Conservation (phyloP, 2,329 filamentous ascomycete genomes). For the Chalara sp. region DNA sequence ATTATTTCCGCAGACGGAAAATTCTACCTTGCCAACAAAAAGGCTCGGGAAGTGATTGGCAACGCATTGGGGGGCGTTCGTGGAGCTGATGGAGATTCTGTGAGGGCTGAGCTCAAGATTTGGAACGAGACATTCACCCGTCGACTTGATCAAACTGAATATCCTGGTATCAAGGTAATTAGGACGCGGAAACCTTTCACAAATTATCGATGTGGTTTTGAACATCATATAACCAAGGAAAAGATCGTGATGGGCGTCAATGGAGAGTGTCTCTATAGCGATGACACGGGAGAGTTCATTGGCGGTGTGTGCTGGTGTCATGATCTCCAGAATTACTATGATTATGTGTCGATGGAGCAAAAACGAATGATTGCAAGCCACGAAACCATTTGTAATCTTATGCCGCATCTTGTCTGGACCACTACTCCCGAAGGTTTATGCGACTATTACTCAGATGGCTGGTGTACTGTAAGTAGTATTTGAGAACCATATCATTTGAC, state of each 20-base stretch:
- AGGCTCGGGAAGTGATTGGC: constrained; percentile 7
- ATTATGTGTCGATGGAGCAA: background rate
- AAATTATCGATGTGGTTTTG: constrained; percentile 14
- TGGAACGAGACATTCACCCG: constrained; percentile 15
- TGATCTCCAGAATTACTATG: constrained; percentile 14
- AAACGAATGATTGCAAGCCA: too few species aligned
- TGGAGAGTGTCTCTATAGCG: constrained; percentile 18
- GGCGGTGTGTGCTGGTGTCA: constrained; percentile 19
- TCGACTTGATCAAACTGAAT: constrained; percentile 7
- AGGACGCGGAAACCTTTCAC: constrained; percentile 5
- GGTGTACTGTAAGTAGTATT: too few species aligned
- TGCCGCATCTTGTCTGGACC: too few species aligned
- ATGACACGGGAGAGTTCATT: constrained; percentile 15
- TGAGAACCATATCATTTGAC: too few species aligned
- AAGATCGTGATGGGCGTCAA: constrained; percentile 10
- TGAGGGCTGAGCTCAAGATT: constrained; percentile 9
- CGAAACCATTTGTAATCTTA: too few species aligned
- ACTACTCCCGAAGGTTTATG: too few species aligned
- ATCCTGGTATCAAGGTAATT: constrained; percentile 10
- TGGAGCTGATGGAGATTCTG: constrained; percentile 7
- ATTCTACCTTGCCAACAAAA: constrained; percentile 15
- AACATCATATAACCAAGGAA: constrained; percentile 8
- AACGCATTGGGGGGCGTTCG: constrained; percentile 12
- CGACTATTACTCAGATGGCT: too few species aligned
- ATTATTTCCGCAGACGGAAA: constrained; percentile 15